Conservation (phyloP, 2,329 filamentous ascomycete species). For the Epichloe gansuensis region DNA sequence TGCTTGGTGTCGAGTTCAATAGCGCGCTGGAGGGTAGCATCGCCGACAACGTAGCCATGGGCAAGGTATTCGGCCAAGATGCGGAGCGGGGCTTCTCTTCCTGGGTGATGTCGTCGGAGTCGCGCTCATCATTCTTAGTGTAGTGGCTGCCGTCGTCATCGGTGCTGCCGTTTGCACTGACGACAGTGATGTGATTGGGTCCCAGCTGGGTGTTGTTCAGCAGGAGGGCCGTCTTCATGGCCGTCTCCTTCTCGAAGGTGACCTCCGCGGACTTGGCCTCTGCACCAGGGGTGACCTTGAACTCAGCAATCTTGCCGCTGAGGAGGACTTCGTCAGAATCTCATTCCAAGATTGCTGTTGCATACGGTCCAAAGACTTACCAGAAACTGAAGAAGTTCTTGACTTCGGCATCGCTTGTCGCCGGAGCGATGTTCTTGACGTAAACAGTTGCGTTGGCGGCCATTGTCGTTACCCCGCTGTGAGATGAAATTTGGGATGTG, state of each 20-base stretch:
- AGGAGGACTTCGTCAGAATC: neutral
- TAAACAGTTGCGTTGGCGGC: slow-evolving; percentile 38
- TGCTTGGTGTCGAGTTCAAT: slow-evolving; percentile 85
- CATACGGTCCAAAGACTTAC: slow-evolving; percentile 34
- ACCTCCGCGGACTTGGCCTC: slow-evolving; percentile 77
- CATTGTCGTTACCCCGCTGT: slow-evolving; percentile 6
- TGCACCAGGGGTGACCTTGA: slow-evolving; percentile 61
- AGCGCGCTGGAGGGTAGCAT: slow-evolving; percentile 63
- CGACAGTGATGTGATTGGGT: slow-evolving; percentile 67
- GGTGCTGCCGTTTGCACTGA: slow-evolving; percentile 52
- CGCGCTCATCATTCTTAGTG: slow-evolving; percentile 42
- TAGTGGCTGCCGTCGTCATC: slow-evolving; percentile 48
- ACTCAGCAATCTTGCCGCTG: slow-evolving; percentile 81
- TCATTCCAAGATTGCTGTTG: neutral
- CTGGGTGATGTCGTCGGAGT: slow-evolving; percentile 65
- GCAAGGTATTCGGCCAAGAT: slow-evolving; percentile 95
- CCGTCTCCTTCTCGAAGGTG: slow-evolving; percentile 92
- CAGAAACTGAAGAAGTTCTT: slow-evolving; percentile 96
- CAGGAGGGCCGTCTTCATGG: slow-evolving; percentile 90
- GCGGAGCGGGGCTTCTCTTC: slow-evolving; percentile 94
- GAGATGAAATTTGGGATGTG: neutral
- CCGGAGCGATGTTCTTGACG: slow-evolving; percentile 75
- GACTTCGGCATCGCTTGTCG: slow-evolving; percentile 83
- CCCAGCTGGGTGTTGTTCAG: slow-evolving; percentile 95
- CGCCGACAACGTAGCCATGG: slow-evolving; percentile 77